Evolutionary conservation across 2,329 filamentous ascomycete species (phyloP), one percentile per base, ranked within the genome.

Genomic region (Exophiala lecanii-corni): DNA sequence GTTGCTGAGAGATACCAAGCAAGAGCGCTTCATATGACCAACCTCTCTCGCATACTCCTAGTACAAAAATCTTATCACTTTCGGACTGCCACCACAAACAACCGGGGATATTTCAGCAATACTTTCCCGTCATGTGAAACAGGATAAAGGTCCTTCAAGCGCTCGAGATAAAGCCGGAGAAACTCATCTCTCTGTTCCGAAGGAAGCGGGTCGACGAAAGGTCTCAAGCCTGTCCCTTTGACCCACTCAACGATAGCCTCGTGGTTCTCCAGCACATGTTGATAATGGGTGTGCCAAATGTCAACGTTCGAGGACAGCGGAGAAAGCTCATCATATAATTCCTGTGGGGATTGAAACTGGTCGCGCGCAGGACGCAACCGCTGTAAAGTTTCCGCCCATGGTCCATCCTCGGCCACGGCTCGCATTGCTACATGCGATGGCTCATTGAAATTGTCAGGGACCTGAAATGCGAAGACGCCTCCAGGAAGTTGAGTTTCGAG

Each of bases 231-330:
- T 0, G 75, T 78, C 0, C 74, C 73, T 50, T 71, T 73, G 2
- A 81, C 72, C 78, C 78, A 81, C 57, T 79, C 76, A 4, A 80
- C 71, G 31, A 81, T 73, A 1, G 65, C 71, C 9, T 59, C 49
- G 15, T 73, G 73, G 16, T 63, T 66, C 2, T 67, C 62, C 43
- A 81, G 55, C 1, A 69, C 58, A 56, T 81, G 77, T 18, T 71
- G 61, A 49, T 81, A 81, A 30, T 60, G 57, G 1, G 74, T 75
- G 32, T 72, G 67, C 73, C 76, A 81, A 1, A 80, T 57, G 49
- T 77, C 63, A 2, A 81, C 63, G 2, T 50, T 53, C 0, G 58
- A 51, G 40, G 67, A 70, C 2, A 70, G 40, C 13, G 68, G 68
- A 0, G 59, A 62, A 2, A 81, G 55, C 1, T 64, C 64, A 43